A percentile compares a stretch with the other conserved stretches of the same genome.
phyloP scores from a whole-genome alignment of 345 rosid species.

The Geranium rotundifolium region DNA sequence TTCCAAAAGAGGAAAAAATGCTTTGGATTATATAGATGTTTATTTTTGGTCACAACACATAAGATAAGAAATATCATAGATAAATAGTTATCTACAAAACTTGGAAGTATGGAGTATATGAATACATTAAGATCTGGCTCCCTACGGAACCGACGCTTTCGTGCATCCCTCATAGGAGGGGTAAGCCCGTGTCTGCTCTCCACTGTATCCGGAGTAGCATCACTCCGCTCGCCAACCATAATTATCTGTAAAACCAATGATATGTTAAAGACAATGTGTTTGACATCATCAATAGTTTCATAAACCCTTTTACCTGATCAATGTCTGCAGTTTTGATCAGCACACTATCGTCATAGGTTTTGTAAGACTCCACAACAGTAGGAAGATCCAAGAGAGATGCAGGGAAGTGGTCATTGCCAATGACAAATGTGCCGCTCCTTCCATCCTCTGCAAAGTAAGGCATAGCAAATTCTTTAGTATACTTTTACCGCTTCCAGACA shows the following conservation, averaged over 20 bases:
- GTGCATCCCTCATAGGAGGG: slow-evolving; percentile 96
- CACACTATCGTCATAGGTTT: slow-evolving; percentile 82
- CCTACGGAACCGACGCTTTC: slow-evolving; percentile 90
- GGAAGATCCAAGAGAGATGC: slow-evolving; percentile 86
- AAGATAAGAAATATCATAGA: not conserved
- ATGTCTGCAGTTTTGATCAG: slow-evolving; percentile 86
- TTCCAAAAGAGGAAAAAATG: not conserved
- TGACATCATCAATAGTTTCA: not conserved
- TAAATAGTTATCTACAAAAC: not conserved
- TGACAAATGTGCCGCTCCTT: slow-evolving; percentile 64
- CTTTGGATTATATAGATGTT: too few species aligned
- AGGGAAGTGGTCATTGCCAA: slow-evolving; percentile 63
- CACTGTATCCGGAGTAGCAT: slow-evolving; percentile 59
- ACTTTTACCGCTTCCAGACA: not conserved
- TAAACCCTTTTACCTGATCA: slow-evolving; percentile 52
- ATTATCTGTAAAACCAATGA: slow-evolving; percentile 48
- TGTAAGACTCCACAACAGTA: slow-evolving; percentile 81
- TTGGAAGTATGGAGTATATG: not conserved
- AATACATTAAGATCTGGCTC: slow-evolving; percentile 94
- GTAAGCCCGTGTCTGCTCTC: slow-evolving; percentile 93
- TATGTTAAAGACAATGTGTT: not conserved
- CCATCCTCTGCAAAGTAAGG: slow-evolving; percentile 58
- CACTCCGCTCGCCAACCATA: slow-evolving; percentile 81
- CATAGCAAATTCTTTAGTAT: too few species aligned
- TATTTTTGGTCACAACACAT: not conserved